A percentile compares a stretch with the other conserved stretches of the same genome.
Conservation (phyloP, 805 yeast species). For the Kluyveromyces dobzhanskii region DNA sequence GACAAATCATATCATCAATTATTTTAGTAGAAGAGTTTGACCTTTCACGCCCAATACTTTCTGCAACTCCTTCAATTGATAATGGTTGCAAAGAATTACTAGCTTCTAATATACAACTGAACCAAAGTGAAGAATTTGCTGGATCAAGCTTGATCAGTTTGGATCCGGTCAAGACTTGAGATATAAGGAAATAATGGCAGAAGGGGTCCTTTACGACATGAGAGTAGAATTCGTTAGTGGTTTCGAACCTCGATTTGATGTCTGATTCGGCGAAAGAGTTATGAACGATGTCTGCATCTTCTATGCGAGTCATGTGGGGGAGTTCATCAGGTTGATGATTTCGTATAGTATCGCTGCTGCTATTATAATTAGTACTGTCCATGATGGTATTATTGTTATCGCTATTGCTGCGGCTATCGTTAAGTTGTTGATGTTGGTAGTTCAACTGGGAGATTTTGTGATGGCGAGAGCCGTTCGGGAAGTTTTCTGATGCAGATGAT, state of each 20-base stretch:
- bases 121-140: constrained; percentile 4
- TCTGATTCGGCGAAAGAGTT: background rate
- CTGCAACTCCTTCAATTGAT: background rate
- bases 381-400: no score
- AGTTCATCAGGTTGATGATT: no score
- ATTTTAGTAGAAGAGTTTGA: background rate
- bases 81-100: constrained; percentile 1
- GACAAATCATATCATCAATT: background rate
- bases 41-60: background rate
- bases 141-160: constrained; percentile 5
- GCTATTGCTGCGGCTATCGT: no score
- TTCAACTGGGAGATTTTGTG: no score
- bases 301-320: background rate
- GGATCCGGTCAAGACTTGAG: constrained; percentile 7
- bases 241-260: constrained; percentile 4
- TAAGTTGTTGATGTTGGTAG: no score
- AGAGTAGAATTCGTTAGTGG: constrained; percentile 6
- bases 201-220: constrained; percentile 8
- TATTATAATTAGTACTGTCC: no score
- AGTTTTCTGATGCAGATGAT: no score
- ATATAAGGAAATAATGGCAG: constrained; percentile 4
- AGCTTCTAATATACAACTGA: constrained; percentile 4
- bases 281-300: background rate
- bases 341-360: no score
- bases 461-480: no score